Evolutionary conservation across 2,329 filamentous ascomycete genomes (phyloP).

Genomic region (Sarocladium kiliense): DNA sequence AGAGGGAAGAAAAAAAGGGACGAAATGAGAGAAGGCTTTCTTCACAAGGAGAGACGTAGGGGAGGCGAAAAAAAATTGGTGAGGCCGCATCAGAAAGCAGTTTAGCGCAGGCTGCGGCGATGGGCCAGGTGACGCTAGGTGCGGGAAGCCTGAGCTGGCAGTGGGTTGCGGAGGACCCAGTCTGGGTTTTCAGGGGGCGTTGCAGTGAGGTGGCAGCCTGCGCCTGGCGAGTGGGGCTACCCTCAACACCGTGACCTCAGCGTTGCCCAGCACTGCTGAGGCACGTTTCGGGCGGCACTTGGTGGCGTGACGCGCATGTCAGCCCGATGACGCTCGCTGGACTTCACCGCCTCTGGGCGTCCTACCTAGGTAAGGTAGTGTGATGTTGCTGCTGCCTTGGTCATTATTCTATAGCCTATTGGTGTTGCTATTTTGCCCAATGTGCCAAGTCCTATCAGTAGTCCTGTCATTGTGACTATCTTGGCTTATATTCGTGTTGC

Average conservation of each 20-base stretch:
- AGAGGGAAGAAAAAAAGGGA: conserved; percentile 10
- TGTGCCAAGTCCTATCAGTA: no score
- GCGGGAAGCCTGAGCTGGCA: background rate
- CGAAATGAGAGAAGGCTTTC: background rate
- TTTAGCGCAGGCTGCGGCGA: conserved; percentile 10
- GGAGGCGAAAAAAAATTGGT: conserved; percentile 14
- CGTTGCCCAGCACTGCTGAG: background rate
- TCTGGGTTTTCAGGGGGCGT: background rate
- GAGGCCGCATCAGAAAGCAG: conserved; percentile 8
- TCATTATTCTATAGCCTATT: no score
- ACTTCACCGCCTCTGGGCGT: background rate
- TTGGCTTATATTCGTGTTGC: no score
- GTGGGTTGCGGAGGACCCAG: background rate
- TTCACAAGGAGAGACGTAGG: background rate
- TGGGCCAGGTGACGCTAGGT: background rate
- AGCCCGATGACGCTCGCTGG: background rate
- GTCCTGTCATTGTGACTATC: no score
- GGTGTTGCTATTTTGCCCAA: no score
- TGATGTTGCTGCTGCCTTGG: no score
- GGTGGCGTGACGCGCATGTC: no score
- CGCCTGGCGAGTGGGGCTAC: background rate
- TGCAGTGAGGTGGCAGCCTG: background rate
- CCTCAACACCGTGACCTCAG: background rate
- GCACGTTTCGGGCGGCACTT: background rate
- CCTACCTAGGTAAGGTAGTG: no score